phyloP scores from a whole-genome alignment of 306 rosid genomes.

The Hippophae gyantsensis region DNA sequence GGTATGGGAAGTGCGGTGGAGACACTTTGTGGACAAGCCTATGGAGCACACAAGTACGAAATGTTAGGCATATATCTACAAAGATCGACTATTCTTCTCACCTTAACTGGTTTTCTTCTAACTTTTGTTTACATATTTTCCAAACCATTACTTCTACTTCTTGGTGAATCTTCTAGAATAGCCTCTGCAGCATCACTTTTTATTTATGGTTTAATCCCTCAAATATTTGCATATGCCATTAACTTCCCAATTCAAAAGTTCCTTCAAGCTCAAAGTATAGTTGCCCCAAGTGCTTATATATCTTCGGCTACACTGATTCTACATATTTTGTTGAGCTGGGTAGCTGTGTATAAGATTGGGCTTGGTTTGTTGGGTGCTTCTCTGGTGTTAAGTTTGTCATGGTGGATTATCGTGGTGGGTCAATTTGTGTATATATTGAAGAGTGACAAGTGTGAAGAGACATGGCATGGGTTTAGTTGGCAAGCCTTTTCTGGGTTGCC shows the following conservation, averaged over 20 bases:
- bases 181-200: conserved; percentile 44
- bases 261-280: conserved; percentile 66
- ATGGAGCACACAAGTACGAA: conserved; percentile 47
- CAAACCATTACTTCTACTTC: conserved; percentile 31
- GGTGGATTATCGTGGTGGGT: conserved; percentile 68
- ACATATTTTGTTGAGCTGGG: conserved; percentile 46
- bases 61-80: conserved; percentile 69
- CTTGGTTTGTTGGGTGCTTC: conserved; percentile 53
- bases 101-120: conserved; percentile 40
- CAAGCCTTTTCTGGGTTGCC: conserved; percentile 44
- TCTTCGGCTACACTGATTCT: conserved; percentile 35
- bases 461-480: conserved; percentile 47
- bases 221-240: conserved; percentile 60
- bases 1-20: conserved; percentile 93
- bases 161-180: conserved; percentile 26
- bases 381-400: conserved; percentile 48
- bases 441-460: conserved; percentile 21
- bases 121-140: conserved; percentile 33
- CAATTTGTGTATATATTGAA: conserved; percentile 35
- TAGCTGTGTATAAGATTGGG: conserved; percentile 34
- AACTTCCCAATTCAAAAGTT: conserved; percentile 80
- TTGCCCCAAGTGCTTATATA: conserved; percentile 49
- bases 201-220: conserved; percentile 69
- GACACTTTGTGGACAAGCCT: conserved; percentile 72
- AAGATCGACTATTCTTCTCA: conserved; percentile 38